Base-by-base conservation (phyloP, 1,284 basidiomycete genomes). In the Lentinus polychrous region DNA sequence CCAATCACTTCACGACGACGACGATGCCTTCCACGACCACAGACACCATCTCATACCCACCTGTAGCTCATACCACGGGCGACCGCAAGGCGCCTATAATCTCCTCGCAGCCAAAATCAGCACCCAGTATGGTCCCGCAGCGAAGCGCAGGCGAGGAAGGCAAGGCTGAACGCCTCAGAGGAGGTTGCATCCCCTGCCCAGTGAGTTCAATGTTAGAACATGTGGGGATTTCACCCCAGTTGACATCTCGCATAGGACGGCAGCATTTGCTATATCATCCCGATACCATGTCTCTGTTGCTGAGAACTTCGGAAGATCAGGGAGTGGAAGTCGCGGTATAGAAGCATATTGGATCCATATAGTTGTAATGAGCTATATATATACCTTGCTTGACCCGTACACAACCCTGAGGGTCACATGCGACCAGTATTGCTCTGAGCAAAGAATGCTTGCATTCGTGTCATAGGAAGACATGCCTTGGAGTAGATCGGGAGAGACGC, bases 101-200 rank as follows among this genome's bases (percentile, higher is more conserved):
- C 10, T 31, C 23, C 8, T 27, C 38, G 8, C 49, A 50, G 22
- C 49, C 49, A 11, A 7, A 20, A 45, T 36, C 37, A 6, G 31
- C 45, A 6, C n/a, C 17, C 10, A 10, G 32, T 2, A 50, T 50
- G 49, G 4, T 23, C 11, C 15, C 27, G n/a, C 10, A 42, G 3
- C n/a, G 12, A 2, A 15, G 18, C 3, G 7, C 14, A 23, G 15
- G 22, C 17, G 17, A 24, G 5, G 46, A 35, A n/a, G 45, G 31
- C 3, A 49, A 45, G n/a, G 51, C 55, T 20, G 46, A 52, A 22
- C 27, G 55, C 6, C 23, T 54, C 14, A 40, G 55, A 34, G 55
- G 55, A 36, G 55, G 55, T 6, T 56, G 55, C 33, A 52, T 56
- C 15, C 55, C 55, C 1, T 56, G 55, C 22, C 55, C 55, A 4